Conservation (phyloP, 208 protist genomes). For the Blechomonas ayalai region DNA sequence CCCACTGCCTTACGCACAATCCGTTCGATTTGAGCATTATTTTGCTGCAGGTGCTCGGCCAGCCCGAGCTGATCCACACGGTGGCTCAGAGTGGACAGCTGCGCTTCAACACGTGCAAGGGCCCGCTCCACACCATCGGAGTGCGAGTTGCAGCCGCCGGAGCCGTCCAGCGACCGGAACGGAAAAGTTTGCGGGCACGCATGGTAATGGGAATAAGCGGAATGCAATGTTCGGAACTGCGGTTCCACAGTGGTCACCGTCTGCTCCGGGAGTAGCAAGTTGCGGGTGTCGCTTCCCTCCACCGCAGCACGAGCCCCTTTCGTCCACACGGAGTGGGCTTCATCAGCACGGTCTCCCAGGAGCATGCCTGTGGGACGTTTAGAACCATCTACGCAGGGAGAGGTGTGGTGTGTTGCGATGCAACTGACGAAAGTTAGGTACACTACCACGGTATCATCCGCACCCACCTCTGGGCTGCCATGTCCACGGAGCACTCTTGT, state of each 20-base stretch:
- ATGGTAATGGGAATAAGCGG: too few species aligned
- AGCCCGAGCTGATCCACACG: constrained; percentile 64
- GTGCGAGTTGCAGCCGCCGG: not conserved
- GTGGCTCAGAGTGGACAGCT: constrained; percentile 48
- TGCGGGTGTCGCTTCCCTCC: not conserved
- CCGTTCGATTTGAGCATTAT: constrained; percentile 53
- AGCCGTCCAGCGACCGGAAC: too few species aligned
- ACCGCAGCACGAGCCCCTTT: constrained; percentile 2
- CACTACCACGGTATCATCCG: constrained; percentile 15
- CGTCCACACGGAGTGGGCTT: constrained; percentile 14
- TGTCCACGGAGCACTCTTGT: constrained; percentile 14
- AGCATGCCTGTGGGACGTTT: constrained; percentile 9
- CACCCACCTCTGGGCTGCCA: constrained; percentile 15
- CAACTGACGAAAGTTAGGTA: constrained; percentile 20
- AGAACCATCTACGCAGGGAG: not conserved
- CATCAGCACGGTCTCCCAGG: constrained; percentile 31
- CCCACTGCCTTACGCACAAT: constrained; percentile 48
- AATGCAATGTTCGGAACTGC: too few species aligned
- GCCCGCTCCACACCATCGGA: constrained; percentile 17
- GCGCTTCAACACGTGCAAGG: constrained; percentile 33
- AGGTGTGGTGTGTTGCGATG: not conserved
- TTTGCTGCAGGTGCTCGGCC: constrained; percentile 34
- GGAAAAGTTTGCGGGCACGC: too few species aligned
- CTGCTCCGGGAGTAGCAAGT: not conserved
- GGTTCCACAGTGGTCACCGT: too few species aligned